These are phyloP conservation scores for Pseudogymnoascus pannorum DNA, from an alignment of 2,329 filamentous ascomycete species.

Conservation along the genomic window DNA sequence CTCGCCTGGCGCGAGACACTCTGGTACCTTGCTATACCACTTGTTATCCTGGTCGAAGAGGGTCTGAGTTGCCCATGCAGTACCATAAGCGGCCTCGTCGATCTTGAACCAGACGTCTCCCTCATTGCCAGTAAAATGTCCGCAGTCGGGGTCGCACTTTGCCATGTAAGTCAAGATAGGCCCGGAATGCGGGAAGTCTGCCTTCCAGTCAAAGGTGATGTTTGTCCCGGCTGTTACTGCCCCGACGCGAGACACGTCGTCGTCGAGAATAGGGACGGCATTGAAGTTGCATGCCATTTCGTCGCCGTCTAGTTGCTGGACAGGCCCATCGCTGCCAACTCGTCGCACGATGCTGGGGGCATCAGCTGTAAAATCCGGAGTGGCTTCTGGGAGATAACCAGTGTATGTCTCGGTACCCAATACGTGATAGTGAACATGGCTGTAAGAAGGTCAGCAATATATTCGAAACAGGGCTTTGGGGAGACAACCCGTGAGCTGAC, in stretches of 20 bases:
- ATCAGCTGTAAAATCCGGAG: constrained; percentile 11
- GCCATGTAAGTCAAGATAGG: constrained; percentile 15
- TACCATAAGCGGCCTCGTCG: constrained; percentile 10
- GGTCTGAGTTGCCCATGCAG: constrained; percentile 11
- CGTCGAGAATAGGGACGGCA: constrained; percentile 11
- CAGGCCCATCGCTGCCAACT: constrained; percentile 11
- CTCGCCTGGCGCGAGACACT: constrained; percentile 13
- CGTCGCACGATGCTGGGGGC: constrained; percentile 11
- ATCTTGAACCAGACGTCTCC: constrained; percentile 13
- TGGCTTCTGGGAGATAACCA: constrained; percentile 12
- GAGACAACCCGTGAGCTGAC: neutral
- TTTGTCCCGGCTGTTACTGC: constrained; percentile 8
- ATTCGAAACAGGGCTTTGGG: neutral
- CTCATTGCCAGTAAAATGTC: constrained; percentile 10
- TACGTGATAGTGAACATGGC: neutral
- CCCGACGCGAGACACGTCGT: constrained; percentile 10
- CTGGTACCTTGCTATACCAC: constrained; percentile 11
- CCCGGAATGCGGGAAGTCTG: constrained; percentile 8
- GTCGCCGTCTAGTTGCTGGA: neutral
- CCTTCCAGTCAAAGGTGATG: constrained; percentile 9
- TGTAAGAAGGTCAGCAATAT: neutral
- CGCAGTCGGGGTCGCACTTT: constrained; percentile 12
- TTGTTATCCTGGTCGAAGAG: constrained; percentile 8
- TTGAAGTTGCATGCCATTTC: constrained; percentile 12
- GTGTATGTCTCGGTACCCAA: constrained; percentile 9